Evolutionary conservation across 2,329 filamentous ascomycete species (phyloP), one percentile per base, ranked within the genome.

Genomic region (Penicillium sclerotiorum): DNA sequence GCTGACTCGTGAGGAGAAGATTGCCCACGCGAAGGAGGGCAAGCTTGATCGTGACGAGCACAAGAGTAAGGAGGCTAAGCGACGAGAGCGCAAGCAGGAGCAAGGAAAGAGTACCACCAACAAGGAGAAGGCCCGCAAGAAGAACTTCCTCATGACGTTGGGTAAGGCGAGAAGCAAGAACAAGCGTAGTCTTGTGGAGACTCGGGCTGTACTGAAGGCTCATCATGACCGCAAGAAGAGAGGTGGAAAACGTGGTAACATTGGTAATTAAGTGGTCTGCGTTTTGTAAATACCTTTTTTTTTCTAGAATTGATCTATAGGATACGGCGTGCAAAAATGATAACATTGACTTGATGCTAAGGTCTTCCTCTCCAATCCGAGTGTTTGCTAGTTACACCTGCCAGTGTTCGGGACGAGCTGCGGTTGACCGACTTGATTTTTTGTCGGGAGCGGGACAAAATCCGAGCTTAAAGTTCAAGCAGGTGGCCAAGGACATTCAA

Each of bases 131-230:
- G 85, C 89, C 35, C 80, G 93, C 61, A 90, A 90, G 81, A 99
- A 99, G 88, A 99, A 99, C 73, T 95, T 99, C 75, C 70, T 99
- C 64, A 99, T 99, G 94, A 97, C 93, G 32, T 75, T 99, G 52
- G 90, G 93, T 51, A 97, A 99, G 79, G 94, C 94, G 9, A 95
- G 94, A 80, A 83, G 82, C 60, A 99, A 97, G 80, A 88, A 94
- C 66, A 96, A 96, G 86, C 83, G 92, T 66, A 96, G 90, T 82
- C 76, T 99, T 72, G 84, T 89, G 11, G 87, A 96, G 74, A 91
- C 90, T 57, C 84, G 83, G 66, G 90, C 87, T 75, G 84, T 91
- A 28, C 73, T 97, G 58, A 87, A 83, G 68, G 88, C 85, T 2
- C 93, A 97, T 72, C 81, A 93, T 22, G 86, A 92, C 49, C 82